A percentile compares a stretch with the other conserved stretches of the same genome.
These are phyloP conservation scores for Dissoconium aciculare DNA, from an alignment of 2,329 filamentous ascomycete species.

Conservation along the genomic window DNA sequence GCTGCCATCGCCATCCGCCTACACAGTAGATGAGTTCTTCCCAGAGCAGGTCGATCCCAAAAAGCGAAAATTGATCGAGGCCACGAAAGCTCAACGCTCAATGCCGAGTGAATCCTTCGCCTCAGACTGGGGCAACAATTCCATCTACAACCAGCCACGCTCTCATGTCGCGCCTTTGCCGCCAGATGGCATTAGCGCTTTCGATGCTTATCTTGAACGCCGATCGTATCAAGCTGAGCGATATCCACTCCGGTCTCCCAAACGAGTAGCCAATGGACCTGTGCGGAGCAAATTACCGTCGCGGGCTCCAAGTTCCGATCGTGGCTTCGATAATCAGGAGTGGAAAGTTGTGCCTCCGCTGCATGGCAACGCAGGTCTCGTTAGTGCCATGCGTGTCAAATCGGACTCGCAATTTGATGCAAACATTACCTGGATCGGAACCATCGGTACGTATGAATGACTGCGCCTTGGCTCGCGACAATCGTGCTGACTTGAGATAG, in stretches of 20 bases:
- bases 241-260: slow-evolving; percentile 4
- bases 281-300: slow-evolving; percentile 11
- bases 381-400: slow-evolving; percentile 73
- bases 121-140: slow-evolving; percentile 55
- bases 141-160: slow-evolving; percentile 58
- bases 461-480: neutral
- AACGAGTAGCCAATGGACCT: slow-evolving; percentile 10
- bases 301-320: slow-evolving; percentile 25
- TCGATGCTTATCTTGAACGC: slow-evolving; percentile 33
- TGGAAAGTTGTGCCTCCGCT: slow-evolving; percentile 77
- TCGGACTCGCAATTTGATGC: slow-evolving; percentile 48
- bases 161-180: slow-evolving; percentile 61
- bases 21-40: slow-evolving; percentile 33
- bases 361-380: slow-evolving; percentile 82
- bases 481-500: neutral
- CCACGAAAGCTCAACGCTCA: slow-evolving; percentile 36
- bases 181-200: slow-evolving; percentile 60
- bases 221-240: slow-evolving; percentile 11
- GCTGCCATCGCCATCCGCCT: slow-evolving; percentile 5
- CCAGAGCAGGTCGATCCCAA: slow-evolving; percentile 29
- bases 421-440: slow-evolving; percentile 82
- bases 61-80: slow-evolving; percentile 38
- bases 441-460: slow-evolving; percentile 59
- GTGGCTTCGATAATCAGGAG: slow-evolving; percentile 53
- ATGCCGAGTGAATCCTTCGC: slow-evolving; percentile 61